These are phyloP conservation scores for Psidium guajava DNA, from an alignment of 345 rosid genomes.

Conservation along the genomic window DNA sequence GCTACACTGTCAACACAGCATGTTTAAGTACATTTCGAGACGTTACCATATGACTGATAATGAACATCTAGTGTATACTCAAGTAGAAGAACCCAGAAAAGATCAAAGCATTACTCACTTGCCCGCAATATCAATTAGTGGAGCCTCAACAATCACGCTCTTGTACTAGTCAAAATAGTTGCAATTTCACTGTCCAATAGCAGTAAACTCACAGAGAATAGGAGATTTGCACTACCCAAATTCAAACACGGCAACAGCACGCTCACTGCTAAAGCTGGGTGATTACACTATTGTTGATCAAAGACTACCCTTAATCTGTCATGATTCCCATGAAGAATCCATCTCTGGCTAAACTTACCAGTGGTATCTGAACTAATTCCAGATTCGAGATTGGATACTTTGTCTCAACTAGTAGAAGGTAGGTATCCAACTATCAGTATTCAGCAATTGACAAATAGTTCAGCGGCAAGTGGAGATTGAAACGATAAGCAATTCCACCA, in stretches of 20 bases:
- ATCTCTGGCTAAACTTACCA: neutral
- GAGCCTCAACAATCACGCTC: neutral
- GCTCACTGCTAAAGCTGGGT: neutral
- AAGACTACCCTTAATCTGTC: neutral
- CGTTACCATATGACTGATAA: neutral
- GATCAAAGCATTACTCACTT: neutral
- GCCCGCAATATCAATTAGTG: neutral
- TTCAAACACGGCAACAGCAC: neutral
- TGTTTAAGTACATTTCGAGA: neutral
- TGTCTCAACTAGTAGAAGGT: neutral
- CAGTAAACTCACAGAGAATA: neutral
- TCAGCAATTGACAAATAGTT: neutral
- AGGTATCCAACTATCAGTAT: neutral
- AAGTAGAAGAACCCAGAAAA: neutral
- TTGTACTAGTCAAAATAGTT: neutral
- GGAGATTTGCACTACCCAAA: neutral
- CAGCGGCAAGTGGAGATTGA: neutral
- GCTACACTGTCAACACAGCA: too few species aligned
- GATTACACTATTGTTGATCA: neutral
- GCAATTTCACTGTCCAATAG: neutral
- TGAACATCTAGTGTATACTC: neutral
- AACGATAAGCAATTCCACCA: neutral
- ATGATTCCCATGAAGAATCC: neutral
- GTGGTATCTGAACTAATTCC: neutral
- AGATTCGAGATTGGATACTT: neutral